Base-by-base conservation (phyloP, 768 basidiomycete genomes). In the Panaeolus papilionaceus region DNA sequence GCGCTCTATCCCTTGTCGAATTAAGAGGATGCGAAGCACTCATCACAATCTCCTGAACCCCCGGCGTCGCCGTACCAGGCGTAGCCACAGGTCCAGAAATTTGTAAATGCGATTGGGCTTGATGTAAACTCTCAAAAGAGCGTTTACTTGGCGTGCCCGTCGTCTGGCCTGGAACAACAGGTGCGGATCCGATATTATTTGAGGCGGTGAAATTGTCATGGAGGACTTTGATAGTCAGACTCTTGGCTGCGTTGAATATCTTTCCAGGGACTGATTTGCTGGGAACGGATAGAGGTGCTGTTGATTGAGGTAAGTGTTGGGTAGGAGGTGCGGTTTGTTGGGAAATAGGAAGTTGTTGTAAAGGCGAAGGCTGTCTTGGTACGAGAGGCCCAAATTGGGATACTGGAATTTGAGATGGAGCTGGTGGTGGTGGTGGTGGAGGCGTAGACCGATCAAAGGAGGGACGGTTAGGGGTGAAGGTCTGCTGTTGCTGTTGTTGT, bases 221-320 rank as follows among this genome's bases (percentile, higher is more conserved):
- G 33, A 58, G n/a, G 16, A 58, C 54, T 33, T 58, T 58, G 14
- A 58, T 58, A 16, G 54, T 58, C 28, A 58, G n/a, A 16, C 54
- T 58, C 14, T 58, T 58, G 6, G 54, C 54, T n/a, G 54, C 54
- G 28, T 58, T 58, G 54, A 58, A 58, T 58, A 58, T 58, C 54
- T 58, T 58, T 8, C 16, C 16, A 2, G 47, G 47, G 7, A 58
- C 54, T 5, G 54, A 58, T 58, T 58, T 58, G 14, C 33, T 28
- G 10, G 54, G 54, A 11, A 58, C 28, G 4, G 54, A 58, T 37
- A 58, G 33, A 6, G 54, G 54, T 7, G 54, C 54, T 11, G 54
- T 58, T 28, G 54, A 33, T 16, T 58, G 54, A 4, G 54, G 54
- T 28, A 58, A 6, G 33, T 12, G 33, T 5, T 33, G 26, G 6